A percentile compares a stretch with the other conserved stretches of the same genome.
Evolutionary conservation across 495 filamentous ascomycete species (phyloP).

Genomic region (Parachaetomium inaequale): DNA sequence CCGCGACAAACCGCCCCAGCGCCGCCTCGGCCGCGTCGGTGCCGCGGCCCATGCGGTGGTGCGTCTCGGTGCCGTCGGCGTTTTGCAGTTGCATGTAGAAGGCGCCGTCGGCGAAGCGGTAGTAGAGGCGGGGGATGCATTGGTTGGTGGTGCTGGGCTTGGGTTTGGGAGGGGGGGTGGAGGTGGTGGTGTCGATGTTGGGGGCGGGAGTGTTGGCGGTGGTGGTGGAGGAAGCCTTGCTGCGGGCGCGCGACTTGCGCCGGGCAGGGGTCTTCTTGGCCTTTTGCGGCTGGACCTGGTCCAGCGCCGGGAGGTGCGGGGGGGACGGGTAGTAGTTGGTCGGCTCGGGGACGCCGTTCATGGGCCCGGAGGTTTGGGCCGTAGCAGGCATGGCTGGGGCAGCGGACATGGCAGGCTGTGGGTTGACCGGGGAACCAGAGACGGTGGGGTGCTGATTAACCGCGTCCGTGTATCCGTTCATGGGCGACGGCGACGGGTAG

Average conservation of each 20-base stretch:
- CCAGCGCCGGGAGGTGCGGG: too few relatives aligned
- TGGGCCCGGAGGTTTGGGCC: not conserved
- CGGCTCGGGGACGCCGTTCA: not conserved
- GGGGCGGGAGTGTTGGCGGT: not conserved
- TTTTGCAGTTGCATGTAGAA: constrained; percentile 8
- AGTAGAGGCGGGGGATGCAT: not conserved
- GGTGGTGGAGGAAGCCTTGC: constrained; percentile 3
- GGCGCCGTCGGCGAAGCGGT: constrained; percentile 6
- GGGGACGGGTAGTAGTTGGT: not conserved
- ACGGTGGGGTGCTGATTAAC: too few relatives aligned
- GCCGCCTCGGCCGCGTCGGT: not conserved
- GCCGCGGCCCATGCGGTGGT: constrained; percentile 5
- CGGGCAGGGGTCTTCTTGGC: not conserved
- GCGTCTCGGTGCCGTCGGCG: not conserved
- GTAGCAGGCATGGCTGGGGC: not conserved
- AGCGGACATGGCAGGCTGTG: not conserved
- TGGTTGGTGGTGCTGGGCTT: too few relatives aligned
- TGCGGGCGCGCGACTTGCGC: constrained; percentile 12
- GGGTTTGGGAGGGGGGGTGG: too few relatives aligned
- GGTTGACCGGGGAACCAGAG: not conserved
- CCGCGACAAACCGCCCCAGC: constrained; percentile 9
- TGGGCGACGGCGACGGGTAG: not conserved
- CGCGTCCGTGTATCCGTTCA: constrained; percentile 1
- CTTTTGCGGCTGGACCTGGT: not conserved
- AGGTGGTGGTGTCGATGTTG: not conserved